Conservation (phyloP, 164 flowering plant genomes). For the Aristolochia contorta region DNA sequence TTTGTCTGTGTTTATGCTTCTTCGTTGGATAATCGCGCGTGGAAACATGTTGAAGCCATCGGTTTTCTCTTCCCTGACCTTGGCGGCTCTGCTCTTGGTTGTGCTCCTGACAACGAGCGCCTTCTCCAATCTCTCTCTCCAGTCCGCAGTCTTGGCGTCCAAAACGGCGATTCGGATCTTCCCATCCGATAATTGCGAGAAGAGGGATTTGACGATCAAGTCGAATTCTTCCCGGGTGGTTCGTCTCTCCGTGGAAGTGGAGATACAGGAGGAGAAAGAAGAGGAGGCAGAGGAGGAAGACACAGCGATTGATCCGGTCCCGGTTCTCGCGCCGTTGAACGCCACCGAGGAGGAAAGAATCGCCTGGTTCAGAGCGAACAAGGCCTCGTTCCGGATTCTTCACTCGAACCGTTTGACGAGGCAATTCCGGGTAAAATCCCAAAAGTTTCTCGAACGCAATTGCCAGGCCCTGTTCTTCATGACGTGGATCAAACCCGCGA, state of each 20-base stretch:
- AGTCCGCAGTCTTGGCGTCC: constrained; percentile 1
- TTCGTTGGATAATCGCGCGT: no score
- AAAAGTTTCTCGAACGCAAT: constrained; percentile 20
- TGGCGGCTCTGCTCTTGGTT: constrained; percentile 17
- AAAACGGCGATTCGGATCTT: not conserved
- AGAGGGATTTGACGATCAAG: no score
- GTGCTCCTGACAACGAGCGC: constrained; percentile 13
- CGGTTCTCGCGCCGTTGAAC: constrained; percentile 15
- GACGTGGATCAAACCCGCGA: constrained; percentile 76
- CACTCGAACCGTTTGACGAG: constrained; percentile 10
- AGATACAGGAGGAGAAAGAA: constrained; percentile 2
- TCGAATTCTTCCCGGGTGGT: constrained; percentile 3
- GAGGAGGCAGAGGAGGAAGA: no score
- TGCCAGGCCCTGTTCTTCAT: constrained; percentile 59
- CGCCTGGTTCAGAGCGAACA: constrained; percentile 19
- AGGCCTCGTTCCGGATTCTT: constrained; percentile 23
- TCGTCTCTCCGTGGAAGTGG: constrained; percentile 10
- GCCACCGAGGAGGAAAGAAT: constrained; percentile 17
- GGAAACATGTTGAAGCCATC: constrained; percentile 10
- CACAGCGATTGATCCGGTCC: not conserved
- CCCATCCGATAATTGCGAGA: not conserved
- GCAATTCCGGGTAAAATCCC: constrained; percentile 16
- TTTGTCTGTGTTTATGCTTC: no score
- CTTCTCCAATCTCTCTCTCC: constrained; percentile 13
- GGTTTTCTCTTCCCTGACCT: constrained; percentile 15